Evolutionary conservation across 225 moss, liverwort and hornwort species (phyloP).

Genomic region (Bryum argenteum): DNA sequence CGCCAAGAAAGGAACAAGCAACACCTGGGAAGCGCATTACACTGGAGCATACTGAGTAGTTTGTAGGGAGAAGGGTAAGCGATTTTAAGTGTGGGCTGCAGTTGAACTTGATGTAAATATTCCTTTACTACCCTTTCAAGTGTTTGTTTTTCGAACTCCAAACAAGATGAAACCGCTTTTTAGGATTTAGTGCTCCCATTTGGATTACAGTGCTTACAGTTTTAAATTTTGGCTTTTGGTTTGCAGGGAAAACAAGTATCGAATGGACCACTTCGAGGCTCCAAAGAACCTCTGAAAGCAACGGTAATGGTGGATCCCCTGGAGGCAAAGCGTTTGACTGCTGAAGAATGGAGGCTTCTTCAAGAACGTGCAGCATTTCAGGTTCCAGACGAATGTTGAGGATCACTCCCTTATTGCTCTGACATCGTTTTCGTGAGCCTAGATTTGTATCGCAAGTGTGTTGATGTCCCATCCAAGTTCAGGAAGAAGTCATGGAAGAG

Average conservation of each 20-base stretch:
- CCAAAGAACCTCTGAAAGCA: conserved; percentile 52
- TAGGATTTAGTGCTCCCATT: background rate
- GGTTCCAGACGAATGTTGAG: conserved; percentile 32
- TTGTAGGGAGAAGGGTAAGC: conserved; percentile 26
- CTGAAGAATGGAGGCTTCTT: conserved; percentile 71
- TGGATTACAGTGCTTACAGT: background rate
- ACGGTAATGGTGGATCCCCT: conserved; percentile 89
- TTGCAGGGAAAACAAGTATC: conserved; percentile 45
- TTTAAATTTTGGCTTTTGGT: background rate
- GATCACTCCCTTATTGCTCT: too few species aligned
- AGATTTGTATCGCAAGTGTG: too few species aligned
- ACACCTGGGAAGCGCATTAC: too few species aligned
- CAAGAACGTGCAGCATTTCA: conserved; percentile 64
- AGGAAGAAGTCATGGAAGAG: too few species aligned
- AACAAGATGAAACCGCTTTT: background rate
- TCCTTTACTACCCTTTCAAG: too few species aligned
- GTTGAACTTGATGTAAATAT: conserved; percentile 45
- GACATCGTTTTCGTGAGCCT: too few species aligned
- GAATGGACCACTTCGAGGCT: conserved; percentile 53
- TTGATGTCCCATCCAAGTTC: too few species aligned
- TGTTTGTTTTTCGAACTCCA: too few species aligned
- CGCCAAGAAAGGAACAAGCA: too few species aligned
- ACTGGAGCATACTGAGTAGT: too few species aligned
- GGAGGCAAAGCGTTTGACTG: conserved; percentile 95
- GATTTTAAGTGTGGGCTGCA: conserved; percentile 45